Evolutionary conservation across 2,329 filamentous ascomycete genomes (phyloP).

Genomic region (Penicillium janthinellum): DNA sequence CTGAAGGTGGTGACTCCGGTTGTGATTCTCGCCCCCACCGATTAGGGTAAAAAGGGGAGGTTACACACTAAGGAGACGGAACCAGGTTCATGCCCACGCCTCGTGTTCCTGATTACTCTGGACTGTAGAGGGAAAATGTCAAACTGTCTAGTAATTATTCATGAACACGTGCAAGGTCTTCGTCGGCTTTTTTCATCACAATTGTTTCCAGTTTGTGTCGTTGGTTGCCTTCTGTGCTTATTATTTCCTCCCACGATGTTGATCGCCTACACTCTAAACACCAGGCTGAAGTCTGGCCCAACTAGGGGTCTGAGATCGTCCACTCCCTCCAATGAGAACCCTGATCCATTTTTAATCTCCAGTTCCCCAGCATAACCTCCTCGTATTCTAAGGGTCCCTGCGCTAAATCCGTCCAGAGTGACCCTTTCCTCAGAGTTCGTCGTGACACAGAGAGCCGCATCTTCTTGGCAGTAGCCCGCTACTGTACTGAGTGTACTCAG

Average conservation of each 20-base stretch:
- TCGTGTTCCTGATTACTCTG: neutral
- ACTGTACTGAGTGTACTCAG: neutral
- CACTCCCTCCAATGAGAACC: neutral
- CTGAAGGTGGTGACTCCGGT: neutral
- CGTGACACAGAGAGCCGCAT: neutral
- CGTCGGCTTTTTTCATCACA: neutral
- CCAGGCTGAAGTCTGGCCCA: neutral
- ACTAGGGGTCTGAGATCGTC: neutral
- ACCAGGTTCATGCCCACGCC: neutral
- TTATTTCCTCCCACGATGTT: neutral
- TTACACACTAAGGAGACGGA: neutral
- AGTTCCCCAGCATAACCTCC: neutral
- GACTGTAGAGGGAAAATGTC: neutral
- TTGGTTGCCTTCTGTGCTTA: too few species aligned
- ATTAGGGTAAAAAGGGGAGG: neutral
- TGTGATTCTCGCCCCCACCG: neutral
- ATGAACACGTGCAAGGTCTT: neutral
- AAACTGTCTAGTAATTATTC: neutral
- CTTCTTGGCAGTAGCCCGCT: neutral
- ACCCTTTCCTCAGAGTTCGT: neutral
- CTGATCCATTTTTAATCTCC: neutral
- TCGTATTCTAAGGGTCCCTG: neutral
- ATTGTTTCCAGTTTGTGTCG: neutral
- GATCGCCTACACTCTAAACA: slow-evolving; percentile 2
- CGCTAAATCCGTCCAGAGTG: neutral